phyloP scores from a whole-genome alignment of 345 rosid genomes.

The Theobroma cacao region DNA sequence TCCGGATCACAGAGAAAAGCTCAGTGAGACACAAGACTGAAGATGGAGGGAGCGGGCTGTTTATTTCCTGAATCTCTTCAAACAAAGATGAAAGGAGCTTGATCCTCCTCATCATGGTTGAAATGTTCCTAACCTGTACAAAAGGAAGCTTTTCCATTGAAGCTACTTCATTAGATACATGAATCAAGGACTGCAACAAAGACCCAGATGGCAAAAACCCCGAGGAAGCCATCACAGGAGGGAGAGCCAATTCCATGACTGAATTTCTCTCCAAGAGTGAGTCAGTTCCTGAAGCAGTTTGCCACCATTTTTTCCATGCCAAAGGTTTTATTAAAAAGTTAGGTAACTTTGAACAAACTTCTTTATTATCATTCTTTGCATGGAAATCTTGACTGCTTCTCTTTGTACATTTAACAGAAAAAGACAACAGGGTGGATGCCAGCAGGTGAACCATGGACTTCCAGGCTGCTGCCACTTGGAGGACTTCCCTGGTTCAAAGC shows the following conservation, averaged over 20 bases:
- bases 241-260: conserved; percentile 25
- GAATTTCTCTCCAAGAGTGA: neutral
- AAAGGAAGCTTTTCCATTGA: conserved; percentile 50
- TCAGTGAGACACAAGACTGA: conserved; percentile 56
- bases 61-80: conserved; percentile 50
- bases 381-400: conserved; percentile 42
- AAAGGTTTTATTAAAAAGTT: conserved; percentile 3
- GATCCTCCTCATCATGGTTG: conserved; percentile 56
- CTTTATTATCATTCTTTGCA: neutral
- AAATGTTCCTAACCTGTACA: conserved; percentile 42
- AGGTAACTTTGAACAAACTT: conserved; percentile 8
- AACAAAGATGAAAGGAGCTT: conserved; percentile 53
- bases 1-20: conserved; percentile 48
- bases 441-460: conserved; percentile 17
- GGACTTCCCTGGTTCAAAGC: conserved; percentile 28
- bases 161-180: conserved; percentile 40
- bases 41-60: conserved; percentile 46
- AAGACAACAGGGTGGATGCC: conserved; percentile 25
- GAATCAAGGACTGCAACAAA: conserved; percentile 46
- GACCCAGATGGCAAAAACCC: conserved; percentile 45
- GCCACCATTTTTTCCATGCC: conserved; percentile 17
- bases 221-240: conserved; percentile 33
- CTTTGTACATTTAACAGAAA: conserved; percentile 20
- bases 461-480: conserved; percentile 61
- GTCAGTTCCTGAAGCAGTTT: neutral